Evolutionary conservation across 495 filamentous ascomycete species (phyloP).

Genomic region (Chlorociboria aeruginascens): DNA sequence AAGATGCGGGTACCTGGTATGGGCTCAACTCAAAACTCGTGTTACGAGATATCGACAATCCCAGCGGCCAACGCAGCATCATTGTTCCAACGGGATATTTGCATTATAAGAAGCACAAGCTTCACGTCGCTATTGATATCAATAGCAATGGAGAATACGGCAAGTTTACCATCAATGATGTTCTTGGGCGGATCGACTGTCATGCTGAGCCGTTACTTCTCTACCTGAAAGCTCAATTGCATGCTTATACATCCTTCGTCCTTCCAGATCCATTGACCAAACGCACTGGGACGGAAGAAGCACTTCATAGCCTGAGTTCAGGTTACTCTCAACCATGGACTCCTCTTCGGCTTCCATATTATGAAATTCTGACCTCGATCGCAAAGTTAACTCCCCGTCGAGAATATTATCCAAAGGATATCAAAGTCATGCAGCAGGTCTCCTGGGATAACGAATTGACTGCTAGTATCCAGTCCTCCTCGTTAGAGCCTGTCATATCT

Average conservation of each 20-base stretch:
- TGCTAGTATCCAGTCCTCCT: constrained; percentile 41
- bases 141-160: constrained; percentile 8
- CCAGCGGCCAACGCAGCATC: constrained; percentile 20
- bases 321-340: constrained; percentile 33
- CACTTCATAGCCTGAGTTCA: constrained; percentile 36
- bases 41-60: constrained; percentile 30
- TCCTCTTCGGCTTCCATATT: constrained; percentile 13
- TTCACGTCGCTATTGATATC: neutral
- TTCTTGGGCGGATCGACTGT: constrained; percentile 34
- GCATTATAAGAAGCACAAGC: neutral
- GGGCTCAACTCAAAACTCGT: constrained; percentile 25
- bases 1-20: constrained; percentile 38
- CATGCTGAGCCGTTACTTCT: constrained; percentile 33
- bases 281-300: constrained; percentile 49
- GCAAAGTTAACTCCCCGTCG: constrained; percentile 35
- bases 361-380: constrained; percentile 24
- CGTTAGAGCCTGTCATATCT: constrained; percentile 27
- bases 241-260: constrained; percentile 46
- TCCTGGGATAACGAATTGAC: constrained; percentile 25
- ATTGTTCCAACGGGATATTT: constrained; percentile 8
- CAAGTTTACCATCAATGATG: constrained; percentile 34
- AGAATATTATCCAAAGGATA: constrained; percentile 42
- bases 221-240: constrained; percentile 40
- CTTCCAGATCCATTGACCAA: constrained; percentile 45
- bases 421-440: constrained; percentile 20